Percentiles rank a stretch among this genome's conserved stretches.
phyloP scores from a whole-genome alignment of 768 basidiomycete species.

The Psilocybe azurescens region DNA sequence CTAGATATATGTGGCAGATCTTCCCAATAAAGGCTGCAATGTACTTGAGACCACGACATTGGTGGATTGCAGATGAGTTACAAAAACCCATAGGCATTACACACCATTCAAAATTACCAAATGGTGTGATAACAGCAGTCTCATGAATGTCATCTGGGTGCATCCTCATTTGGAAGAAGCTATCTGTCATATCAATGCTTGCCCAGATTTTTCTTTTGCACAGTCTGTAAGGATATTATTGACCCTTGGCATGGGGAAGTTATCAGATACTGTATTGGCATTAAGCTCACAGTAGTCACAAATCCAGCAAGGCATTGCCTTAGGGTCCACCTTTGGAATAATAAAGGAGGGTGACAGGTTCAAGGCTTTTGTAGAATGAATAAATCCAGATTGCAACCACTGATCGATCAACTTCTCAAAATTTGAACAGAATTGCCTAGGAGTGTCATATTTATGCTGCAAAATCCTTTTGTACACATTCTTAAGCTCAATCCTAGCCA shows the following conservation, averaged over 20 bases:
- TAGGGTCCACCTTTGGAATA: slow-evolving; percentile 37
- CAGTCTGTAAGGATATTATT: slow-evolving; percentile 34
- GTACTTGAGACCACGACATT: slow-evolving; percentile 29
- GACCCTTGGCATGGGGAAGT: slow-evolving; percentile 22
- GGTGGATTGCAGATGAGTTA: slow-evolving; percentile 36
- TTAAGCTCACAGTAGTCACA: slow-evolving; percentile 26
- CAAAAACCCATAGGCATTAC: slow-evolving; percentile 43
- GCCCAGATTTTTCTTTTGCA: slow-evolving; percentile 38
- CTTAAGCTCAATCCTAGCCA: slow-evolving; percentile 29
- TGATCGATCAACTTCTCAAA: slow-evolving; percentile 38
- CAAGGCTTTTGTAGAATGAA: slow-evolving; percentile 33
- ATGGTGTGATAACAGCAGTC: slow-evolving; percentile 25
- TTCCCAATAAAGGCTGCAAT: slow-evolving; percentile 36
- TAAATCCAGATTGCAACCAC: slow-evolving; percentile 38
- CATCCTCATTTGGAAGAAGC: slow-evolving; percentile 30
- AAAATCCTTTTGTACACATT: slow-evolving; percentile 32
- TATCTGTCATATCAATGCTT: slow-evolving; percentile 36
- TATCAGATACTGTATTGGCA: slow-evolving; percentile 11
- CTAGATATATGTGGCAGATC: slow-evolving; percentile 49
- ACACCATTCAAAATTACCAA: slow-evolving; percentile 39
- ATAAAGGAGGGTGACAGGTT: slow-evolving; percentile 36
- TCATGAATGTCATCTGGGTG: slow-evolving; percentile 25
- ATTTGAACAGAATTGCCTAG: slow-evolving; percentile 33
- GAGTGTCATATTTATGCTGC: slow-evolving; percentile 31
- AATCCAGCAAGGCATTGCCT: slow-evolving; percentile 36